Evolutionary conservation across 192 early-diverging fungal species (phyloP).

Genomic region (Geosiphon pyriformis): DNA sequence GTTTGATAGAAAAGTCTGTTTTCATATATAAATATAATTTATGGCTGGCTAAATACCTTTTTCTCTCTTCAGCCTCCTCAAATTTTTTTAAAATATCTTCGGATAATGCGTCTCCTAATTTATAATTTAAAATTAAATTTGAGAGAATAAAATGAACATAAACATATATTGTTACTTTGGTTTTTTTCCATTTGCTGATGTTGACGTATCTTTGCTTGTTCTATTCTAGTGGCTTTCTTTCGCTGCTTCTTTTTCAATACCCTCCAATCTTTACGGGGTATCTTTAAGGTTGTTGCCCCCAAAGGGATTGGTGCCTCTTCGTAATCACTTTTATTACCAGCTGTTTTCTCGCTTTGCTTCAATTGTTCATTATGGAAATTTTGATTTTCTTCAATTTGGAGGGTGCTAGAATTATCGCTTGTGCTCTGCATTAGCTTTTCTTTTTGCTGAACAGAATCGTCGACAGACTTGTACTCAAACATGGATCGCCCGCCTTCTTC

Average conservation of each 20-base stretch:
- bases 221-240: conserved; percentile 6
- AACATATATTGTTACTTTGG: not conserved
- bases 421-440: no score
- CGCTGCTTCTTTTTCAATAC: conserved; percentile 16
- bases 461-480: no score
- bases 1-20: not conserved
- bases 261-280: conserved; percentile 14
- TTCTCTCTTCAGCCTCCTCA: conserved; percentile 10
- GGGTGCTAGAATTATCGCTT: no score
- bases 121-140: not conserved
- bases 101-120: not conserved
- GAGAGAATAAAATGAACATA: not conserved
- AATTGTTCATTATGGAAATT: no score
- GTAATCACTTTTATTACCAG: no score
- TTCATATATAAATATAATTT: not conserved
- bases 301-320: no score
- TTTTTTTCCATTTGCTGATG: not conserved
- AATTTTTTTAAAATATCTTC: not conserved
- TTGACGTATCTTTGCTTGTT: not conserved
- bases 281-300: not conserved
- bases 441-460: no score
- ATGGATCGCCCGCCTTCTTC: no score
- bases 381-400: no score
- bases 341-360: no score
- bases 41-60: not conserved